Conservation (phyloP, 805 yeast genomes). For the Wickerhamomyces sydowiorum region DNA sequence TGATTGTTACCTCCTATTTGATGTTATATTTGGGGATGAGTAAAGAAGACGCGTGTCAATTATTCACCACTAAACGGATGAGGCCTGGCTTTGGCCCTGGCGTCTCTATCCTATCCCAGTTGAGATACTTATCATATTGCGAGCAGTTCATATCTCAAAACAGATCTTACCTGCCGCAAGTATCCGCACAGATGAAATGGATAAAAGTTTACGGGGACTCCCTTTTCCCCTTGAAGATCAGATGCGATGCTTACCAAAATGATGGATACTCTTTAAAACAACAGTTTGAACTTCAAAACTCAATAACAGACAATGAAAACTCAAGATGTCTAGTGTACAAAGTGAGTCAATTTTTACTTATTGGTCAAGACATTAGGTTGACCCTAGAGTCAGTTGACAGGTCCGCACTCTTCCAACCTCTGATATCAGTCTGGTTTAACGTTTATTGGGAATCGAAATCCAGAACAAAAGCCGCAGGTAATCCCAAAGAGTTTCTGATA, state of each 20-base stretch:
- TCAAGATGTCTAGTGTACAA: too few relatives aligned
- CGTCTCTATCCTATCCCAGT: slow-evolving; percentile 66
- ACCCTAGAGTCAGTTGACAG: neutral
- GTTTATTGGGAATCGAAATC: slow-evolving; percentile 2
- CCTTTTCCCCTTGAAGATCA: neutral
- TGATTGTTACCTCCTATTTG: slow-evolving; percentile 64
- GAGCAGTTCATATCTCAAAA: slow-evolving; percentile 18
- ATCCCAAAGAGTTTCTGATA: neutral
- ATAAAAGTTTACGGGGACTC: neutral
- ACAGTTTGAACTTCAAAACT: too few relatives aligned
- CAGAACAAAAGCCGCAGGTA: neutral
- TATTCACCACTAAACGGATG: slow-evolving; percentile 58
- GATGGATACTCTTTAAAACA: too few relatives aligned
- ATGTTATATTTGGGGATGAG: slow-evolving; percentile 40
- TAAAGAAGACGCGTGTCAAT: slow-evolving; percentile 39
- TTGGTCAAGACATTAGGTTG: neutral
- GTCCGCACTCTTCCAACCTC: neutral
- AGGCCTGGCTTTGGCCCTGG: slow-evolving; percentile 52
- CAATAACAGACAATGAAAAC: too few relatives aligned
- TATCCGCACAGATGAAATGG: neutral
- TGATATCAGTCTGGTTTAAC: neutral
- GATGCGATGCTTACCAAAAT: neutral
- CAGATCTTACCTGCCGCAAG: neutral
- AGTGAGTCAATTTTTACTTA: too few relatives aligned
- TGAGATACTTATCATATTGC: slow-evolving; percentile 59